Percentiles rank a stretch among this genome's conserved stretches.
phyloP scores from a whole-genome alignment of 345 rosid species.

The Eucalyptus dawsonii region DNA sequence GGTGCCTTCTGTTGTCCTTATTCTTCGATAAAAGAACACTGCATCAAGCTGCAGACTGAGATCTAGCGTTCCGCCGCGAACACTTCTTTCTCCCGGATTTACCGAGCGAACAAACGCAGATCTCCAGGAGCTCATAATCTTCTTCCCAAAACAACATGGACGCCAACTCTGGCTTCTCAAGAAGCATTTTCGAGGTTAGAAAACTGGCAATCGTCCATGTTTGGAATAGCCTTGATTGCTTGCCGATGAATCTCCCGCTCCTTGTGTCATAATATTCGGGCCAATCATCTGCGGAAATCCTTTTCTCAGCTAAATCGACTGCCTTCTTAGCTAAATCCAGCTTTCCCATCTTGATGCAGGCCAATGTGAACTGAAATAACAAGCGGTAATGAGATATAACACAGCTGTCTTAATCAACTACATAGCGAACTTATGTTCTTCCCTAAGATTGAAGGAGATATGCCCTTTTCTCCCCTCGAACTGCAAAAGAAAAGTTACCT shows the following conservation, averaged over 20 bases:
- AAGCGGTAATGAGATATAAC: background rate
- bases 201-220: constrained; percentile 89
- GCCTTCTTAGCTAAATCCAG: constrained; percentile 69
- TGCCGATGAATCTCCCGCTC: constrained; percentile 70
- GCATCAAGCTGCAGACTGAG: background rate
- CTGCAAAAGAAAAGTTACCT: constrained; percentile 24
- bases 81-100: constrained; percentile 56
- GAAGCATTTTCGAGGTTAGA: constrained; percentile 73
- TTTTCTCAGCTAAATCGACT: constrained; percentile 56
- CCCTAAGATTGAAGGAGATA: background rate
- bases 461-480: background rate
- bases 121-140: constrained; percentile 82
- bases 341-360: constrained; percentile 85
- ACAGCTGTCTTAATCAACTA: background rate
- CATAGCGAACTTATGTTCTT: background rate
- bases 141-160: constrained; percentile 78
- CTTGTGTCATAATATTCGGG: constrained; percentile 87
- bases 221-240: constrained; percentile 66
- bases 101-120: constrained; percentile 57
- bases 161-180: constrained; percentile 80
- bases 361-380: constrained; percentile 65
- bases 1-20: background rate
- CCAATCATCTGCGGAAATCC: constrained; percentile 57
- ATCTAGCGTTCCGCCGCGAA: constrained; percentile 36
- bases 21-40: background rate